These are phyloP conservation scores for Casuarina equisetifolia DNA, from an alignment of 306 rosid species.

Conservation along the genomic window DNA sequence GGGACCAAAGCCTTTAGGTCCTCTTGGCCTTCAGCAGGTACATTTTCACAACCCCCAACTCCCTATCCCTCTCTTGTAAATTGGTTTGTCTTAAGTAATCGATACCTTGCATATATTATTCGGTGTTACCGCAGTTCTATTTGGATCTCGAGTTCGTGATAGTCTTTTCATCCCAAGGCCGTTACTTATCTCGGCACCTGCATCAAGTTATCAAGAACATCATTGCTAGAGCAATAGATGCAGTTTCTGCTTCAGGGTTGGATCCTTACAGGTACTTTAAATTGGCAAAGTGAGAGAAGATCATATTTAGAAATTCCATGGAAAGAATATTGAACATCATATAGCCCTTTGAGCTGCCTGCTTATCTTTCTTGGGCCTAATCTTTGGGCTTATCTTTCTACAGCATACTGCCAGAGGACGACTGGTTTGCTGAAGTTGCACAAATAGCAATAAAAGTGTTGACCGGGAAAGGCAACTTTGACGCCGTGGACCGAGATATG, in stretches of 20 bases:
- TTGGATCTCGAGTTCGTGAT: slow-evolving; percentile 96
- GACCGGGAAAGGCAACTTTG: slow-evolving; percentile 64
- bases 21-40: slow-evolving; percentile 94
- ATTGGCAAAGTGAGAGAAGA: not conserved
- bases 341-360: not conserved
- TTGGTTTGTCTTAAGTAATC: not conserved
- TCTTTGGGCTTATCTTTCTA: not conserved
- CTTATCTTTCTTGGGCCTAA: not conserved
- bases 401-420: slow-evolving; percentile 86
- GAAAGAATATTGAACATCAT: not conserved
- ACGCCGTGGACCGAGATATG: slow-evolving; percentile 50
- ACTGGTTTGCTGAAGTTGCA: slow-evolving; percentile 90
- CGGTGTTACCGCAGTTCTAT: slow-evolving; percentile 61
- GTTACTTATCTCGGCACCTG: slow-evolving; percentile 75
- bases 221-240: slow-evolving; percentile 67
- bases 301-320: not conserved
- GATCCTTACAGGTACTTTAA: slow-evolving; percentile 78
- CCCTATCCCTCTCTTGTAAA: not conserved
- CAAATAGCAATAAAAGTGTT: slow-evolving; percentile 81
- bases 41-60: not conserved
- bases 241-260: slow-evolving; percentile 73
- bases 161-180: slow-evolving; percentile 85
- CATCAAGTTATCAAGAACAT: slow-evolving; percentile 81
- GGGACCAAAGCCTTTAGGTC: slow-evolving; percentile 69
- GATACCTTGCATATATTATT: not conserved